Base-by-base conservation (phyloP, 345 rosid species). In the Draba incana region DNA sequence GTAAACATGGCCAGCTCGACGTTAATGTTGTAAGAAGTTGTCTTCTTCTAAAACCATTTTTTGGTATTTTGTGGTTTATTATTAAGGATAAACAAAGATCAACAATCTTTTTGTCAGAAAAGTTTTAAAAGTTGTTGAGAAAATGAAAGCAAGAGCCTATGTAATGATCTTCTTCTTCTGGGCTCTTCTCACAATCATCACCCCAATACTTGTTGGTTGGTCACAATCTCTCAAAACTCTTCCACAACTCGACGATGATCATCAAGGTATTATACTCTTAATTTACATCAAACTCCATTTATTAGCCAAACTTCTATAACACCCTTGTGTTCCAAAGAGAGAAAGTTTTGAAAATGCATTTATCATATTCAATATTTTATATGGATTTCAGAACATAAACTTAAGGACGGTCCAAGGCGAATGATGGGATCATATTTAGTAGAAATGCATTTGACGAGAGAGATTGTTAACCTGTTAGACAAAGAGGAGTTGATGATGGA, bases 151-250 rank as follows among this genome's bases (percentile, higher is more conserved):
- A 23, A 91, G 96, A 74, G 87, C 77, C 49, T 81, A 79, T 33
- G 90, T 85, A 10, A 69, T 91, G 78, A 85, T 94, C 64, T 86
- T 91, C 81, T 84, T 94, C 87, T 91, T 87, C 79, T 94, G 99
- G 99, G 96, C 97, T 57, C 68, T 81, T 70, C 95, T 94, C 70
- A 80, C 95, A 8, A 75, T 94, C 59, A 74, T 94, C 84, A 87
- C 97, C 5, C 99, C 99, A 25, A 87, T 86, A 1, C 92, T 94
- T 44, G 76, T 94, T 82, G 73, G 80, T 61, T 76, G 83, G 86
- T 88, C 97, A 12, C 90, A 89, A 14, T 82, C 95, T 55, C 78
- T 86, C 53, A 90, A 77, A 68, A 47, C 14, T n/a, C 57, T 25
- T 35, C 57, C 49, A 23, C 49, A 14, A 24, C 5, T 53, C 43